Base-by-base conservation (phyloP, 225 moss, liverwort and hornwort species). In the Marchantia paleacea region DNA sequence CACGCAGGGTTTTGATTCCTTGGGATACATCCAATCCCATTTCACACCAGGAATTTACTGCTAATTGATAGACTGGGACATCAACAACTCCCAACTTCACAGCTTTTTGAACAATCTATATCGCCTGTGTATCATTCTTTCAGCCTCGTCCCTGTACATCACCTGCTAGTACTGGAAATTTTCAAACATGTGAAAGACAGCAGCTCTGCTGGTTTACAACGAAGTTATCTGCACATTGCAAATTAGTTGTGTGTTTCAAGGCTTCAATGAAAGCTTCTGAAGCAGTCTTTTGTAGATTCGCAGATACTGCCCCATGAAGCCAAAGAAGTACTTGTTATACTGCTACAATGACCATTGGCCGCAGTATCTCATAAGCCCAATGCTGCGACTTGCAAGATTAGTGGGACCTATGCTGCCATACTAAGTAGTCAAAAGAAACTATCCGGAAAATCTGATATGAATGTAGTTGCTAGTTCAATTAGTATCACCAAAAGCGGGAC, bases 41-140 rank as follows among this genome's bases (percentile, higher is more conserved):
- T 78, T 50, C 64, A 78, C 78, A 7, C 65, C 78, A 63, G 65
- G 78, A 65, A 78, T 78, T 26, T 78, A 78, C 49, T 78, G 78
- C 50, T 78, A 65, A 25, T 53, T 55, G 28, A 26, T 52, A 4
- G 73, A 73, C 48, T 48, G 0, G 2, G 73, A 53, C 19, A 20
- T 52, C 25, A 31, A 39, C 31, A 15, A 53, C 24, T 3, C 20
- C 10, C 9, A 72, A 51, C 47, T 29, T 55, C 52, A 52, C 24
- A 13, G 55, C 13, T 74, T 52, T 52, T 68, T 4, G 24, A 13
- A 12, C 57, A 70, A 49, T 70, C 12, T 14, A 0, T 6, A 11
- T 16, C 15, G 2, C 6, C 12, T 10, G 28, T 74, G 7, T 74
- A 74, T 74, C 54, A 74, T 74, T 55, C 74, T 55, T 72, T 55